Percentiles rank a stretch among this genome's conserved stretches.
phyloP scores from a whole-genome alignment of 805 yeast species.

The Nakazawaea populi region DNA sequence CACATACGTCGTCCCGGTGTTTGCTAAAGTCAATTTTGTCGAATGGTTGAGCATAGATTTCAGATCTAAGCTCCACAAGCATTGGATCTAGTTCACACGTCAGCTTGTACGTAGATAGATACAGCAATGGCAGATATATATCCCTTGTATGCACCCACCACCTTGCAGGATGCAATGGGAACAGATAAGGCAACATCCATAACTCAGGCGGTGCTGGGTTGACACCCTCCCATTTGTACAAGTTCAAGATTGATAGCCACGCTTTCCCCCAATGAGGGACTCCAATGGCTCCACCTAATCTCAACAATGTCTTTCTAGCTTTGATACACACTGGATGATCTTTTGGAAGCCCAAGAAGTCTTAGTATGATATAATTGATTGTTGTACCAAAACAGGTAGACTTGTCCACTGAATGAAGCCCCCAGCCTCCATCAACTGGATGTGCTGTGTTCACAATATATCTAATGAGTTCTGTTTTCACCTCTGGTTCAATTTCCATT shows the following conservation, averaged over 20 bases:
- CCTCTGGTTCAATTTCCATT: constrained; percentile 61
- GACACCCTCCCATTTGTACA: constrained; percentile 94
- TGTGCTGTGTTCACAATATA: constrained; percentile 89
- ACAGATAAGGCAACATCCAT: constrained; percentile 76
- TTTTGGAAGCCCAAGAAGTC: constrained; percentile 70
- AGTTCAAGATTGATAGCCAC: constrained; percentile 74
- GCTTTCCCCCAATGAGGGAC: constrained; percentile 98
- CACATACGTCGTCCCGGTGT: constrained; percentile 82
- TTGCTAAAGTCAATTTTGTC: constrained; percentile 59
- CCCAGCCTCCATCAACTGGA: constrained; percentile 99
- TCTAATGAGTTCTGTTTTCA: constrained; percentile 65
- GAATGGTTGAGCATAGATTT: constrained; percentile 67
- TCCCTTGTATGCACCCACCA: constrained; percentile 99
- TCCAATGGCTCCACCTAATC: constrained; percentile 84
- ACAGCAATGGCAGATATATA: constrained; percentile 82
- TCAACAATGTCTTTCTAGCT: constrained; percentile 65
- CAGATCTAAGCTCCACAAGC: constrained; percentile 60
- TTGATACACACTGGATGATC: constrained; percentile 73
- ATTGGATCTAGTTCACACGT: constrained; percentile 60
- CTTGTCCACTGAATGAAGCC: constrained; percentile 86
- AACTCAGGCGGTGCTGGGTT: constrained; percentile 97
- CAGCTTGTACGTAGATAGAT: constrained; percentile 53
- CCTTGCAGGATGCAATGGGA: constrained; percentile 88
- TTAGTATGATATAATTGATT: constrained; percentile 74
- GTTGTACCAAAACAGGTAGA: constrained; percentile 94